Evolutionary conservation across 2,329 filamentous ascomycete genomes (phyloP).

Genomic region (Penicillium nordicum): DNA sequence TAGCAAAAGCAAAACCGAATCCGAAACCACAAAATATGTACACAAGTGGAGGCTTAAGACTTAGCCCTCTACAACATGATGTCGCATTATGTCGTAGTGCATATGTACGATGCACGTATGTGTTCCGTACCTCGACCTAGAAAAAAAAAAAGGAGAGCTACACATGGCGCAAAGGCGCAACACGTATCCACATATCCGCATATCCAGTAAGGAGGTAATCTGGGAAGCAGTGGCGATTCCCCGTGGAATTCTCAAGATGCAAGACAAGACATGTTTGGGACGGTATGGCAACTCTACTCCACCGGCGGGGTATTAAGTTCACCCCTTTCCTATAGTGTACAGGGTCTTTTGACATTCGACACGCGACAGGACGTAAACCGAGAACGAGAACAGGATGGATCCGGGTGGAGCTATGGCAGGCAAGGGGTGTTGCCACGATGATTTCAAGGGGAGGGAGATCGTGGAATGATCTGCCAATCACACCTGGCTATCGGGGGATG

Average conservation of each 20-base stretch:
- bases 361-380: not conserved
- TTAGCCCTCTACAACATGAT: not conserved
- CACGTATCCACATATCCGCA: not conserved
- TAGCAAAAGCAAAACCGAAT: not conserved
- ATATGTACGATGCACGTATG: not conserved
- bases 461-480: constrained; percentile 22
- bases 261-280: constrained; percentile 6
- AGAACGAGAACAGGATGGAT: not conserved
- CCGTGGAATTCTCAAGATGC: constrained; percentile 3
- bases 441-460: constrained; percentile 5
- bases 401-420: not conserved
- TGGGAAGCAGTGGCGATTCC: not conserved
- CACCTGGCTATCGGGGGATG: not conserved
- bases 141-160: not conserved
- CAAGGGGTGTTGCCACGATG: constrained; percentile 8
- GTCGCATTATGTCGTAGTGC: not conserved
- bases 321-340: not conserved
- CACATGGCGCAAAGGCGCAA: constrained; percentile 6
- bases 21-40: not conserved
- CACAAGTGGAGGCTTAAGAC: not conserved
- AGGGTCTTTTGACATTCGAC: not conserved
- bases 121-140: not conserved
- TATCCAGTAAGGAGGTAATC: not conserved
- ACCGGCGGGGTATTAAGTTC: not conserved
- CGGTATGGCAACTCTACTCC: not conserved